Base-by-base conservation (phyloP, 2,329 filamentous ascomycete species). In the Aspergillus eucalypticola region DNA sequence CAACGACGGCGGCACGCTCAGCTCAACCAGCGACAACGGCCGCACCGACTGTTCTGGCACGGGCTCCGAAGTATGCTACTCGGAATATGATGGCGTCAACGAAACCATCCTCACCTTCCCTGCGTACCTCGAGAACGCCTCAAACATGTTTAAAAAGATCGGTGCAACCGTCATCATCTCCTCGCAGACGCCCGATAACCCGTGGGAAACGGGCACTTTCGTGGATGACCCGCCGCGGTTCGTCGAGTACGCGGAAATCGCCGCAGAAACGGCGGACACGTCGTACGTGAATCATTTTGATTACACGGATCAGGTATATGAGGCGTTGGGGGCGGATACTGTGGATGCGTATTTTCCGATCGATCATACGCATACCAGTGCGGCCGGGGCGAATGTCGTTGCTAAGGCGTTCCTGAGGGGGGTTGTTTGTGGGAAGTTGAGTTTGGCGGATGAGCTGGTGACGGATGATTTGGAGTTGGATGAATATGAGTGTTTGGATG, bases 1-100 rank as follows among this genome's bases (percentile, higher is more conserved):
- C 78, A 91, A 91, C 67, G 88, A 90, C 65, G 88, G 87, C 21
- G 86, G 87, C 1, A 82, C 82, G 0, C 76, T 86, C 2, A 75
- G 71, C 2, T 73, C 27, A 2, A 52, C 49, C 10, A 23, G 73
- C 11, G 88, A 90, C 71, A 89, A 89, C 66, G 84, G 84, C 0
- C 82, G 87, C 13, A 84, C 82, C 1, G 86, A 84, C 65, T 90
- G 88, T 60, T 70, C 76, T 2, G 85, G 85, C 2, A 75, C 79
- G 0, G 84, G 84, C 13, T 69, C 70, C 7, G 80, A 88, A 69
- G 83, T 80, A 1, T 87, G 85, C 72, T 70, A 75, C 38, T 83
- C 81, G 0, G 79, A 74, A 2, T 86, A 84, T 66, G 76, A 84
- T 62, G 82, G 81, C 3, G 75, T 78, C 13, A 59, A 72, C 0